Conservation (phyloP, 331 rosid genomes). For the Rhamnella rubrinervis region DNA sequence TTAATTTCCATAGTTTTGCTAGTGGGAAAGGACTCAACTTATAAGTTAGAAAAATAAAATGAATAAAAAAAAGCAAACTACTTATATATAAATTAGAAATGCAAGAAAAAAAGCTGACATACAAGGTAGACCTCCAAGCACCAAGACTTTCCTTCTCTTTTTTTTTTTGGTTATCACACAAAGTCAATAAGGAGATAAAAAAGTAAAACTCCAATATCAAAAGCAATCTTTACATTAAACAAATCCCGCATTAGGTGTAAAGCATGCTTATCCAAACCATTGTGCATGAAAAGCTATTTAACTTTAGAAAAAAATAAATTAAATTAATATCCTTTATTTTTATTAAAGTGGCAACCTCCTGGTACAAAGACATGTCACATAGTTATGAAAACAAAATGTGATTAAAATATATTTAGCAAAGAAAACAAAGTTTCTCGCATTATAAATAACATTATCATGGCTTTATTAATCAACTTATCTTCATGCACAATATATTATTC, state of each 20-base stretch:
- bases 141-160: neutral
- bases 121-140: neutral
- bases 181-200: no score
- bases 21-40: constrained; percentile 5
- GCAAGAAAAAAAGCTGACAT: neutral
- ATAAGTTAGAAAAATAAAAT: neutral
- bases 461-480: no score
- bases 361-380: no score
- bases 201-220: no score
- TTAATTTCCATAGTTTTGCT: neutral
- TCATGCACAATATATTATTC: no score
- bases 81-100: neutral
- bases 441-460: no score
- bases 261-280: no score
- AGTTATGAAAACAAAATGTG: neutral
- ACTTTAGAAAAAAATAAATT: neutral
- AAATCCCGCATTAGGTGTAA: no score
- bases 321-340: neutral
- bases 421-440: neutral
- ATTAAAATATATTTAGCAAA: neutral
- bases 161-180: no score
- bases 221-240: no score
- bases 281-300: neutral
- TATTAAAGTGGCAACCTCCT: constrained; percentile 1
- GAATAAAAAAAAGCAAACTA: neutral